These are phyloP conservation scores for Blastocystis sp. DNA, from an alignment of 352 stramenopile species.

Conservation along the genomic window DNA sequence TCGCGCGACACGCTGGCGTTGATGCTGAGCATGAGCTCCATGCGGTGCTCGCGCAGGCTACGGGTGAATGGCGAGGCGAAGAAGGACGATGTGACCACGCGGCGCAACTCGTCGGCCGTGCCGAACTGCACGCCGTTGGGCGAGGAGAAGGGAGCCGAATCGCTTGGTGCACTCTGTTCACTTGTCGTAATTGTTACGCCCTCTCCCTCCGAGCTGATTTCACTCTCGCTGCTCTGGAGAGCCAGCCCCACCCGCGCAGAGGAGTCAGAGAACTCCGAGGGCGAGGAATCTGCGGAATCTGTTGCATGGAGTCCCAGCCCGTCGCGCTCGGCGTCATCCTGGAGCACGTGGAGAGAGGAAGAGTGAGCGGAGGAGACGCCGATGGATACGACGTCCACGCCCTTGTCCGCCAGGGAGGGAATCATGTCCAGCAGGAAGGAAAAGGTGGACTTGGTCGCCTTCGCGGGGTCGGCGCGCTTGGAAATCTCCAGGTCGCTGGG, in stretches of 20 bases:
- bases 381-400: constrained; percentile 9
- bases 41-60: constrained; percentile 20
- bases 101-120: constrained; percentile 6
- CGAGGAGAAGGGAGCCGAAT: background rate
- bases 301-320: constrained; percentile 13
- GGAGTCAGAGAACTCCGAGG: constrained; percentile 10
- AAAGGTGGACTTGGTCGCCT: constrained; percentile 13
- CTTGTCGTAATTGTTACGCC: background rate
- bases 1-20: background rate
- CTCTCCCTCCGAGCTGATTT: background rate
- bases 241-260: background rate
- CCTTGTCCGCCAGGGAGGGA: constrained; percentile 48
- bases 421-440: constrained; percentile 32
- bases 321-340: background rate
- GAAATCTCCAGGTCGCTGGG: constrained; percentile 36
- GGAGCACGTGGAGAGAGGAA: background rate
- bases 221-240: background rate
- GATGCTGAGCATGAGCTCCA: constrained; percentile 30
- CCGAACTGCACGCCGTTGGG: constrained; percentile 11
- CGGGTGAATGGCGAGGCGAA: background rate
- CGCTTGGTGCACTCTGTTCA: background rate
- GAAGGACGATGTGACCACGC: background rate
- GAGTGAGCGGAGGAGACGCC: background rate
- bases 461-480: background rate
- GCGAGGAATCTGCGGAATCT: constrained; percentile 42